A percentile compares a stretch with the other conserved stretches of the same genome.
phyloP scores from a whole-genome alignment of 495 filamentous ascomycete genomes.

The Hypoxylon intermedium region DNA sequence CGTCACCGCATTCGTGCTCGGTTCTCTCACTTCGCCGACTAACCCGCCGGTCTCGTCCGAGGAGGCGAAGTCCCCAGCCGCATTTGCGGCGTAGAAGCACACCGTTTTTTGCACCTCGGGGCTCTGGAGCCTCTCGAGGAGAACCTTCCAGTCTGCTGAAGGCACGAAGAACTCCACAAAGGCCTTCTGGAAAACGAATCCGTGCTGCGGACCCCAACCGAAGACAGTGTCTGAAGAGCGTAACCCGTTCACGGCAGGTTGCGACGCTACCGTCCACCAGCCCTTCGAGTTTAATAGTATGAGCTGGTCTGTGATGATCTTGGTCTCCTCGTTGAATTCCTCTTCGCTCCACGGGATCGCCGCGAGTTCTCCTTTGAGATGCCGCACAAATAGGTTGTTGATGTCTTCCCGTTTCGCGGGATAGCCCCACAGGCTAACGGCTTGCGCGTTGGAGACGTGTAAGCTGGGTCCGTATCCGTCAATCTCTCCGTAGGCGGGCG shows the following conservation, averaged over 20 bases:
- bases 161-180: conserved; percentile 97
- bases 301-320: conserved; percentile 75
- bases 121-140: conserved; percentile 66
- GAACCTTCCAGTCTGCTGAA: conserved; percentile 66
- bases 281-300: conserved; percentile 78
- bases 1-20: conserved; percentile 87
- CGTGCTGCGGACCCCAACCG: conserved; percentile 91
- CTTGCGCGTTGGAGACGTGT: conserved; percentile 79
- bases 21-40: conserved; percentile 38
- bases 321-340: conserved; percentile 83
- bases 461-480: conserved; percentile 93
- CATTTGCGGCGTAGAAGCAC: conserved; percentile 85
- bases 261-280: conserved; percentile 97
- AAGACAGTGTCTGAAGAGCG: conserved; percentile 78
- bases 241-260: conserved; percentile 89
- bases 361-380: conserved; percentile 75
- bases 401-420: conserved; percentile 74
- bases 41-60: conserved; percentile 54
- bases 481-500: conserved; percentile 91
- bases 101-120: conserved; percentile 67
- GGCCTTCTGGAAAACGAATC: conserved; percentile 97
- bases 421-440: conserved; percentile 81
- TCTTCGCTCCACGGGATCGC: conserved; percentile 95
- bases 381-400: conserved; percentile 75
- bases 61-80: conserved; percentile 71